These are phyloP conservation scores for Claviceps sp. DNA, from an alignment of 2,329 filamentous ascomycete genomes.

Conservation along the genomic window DNA sequence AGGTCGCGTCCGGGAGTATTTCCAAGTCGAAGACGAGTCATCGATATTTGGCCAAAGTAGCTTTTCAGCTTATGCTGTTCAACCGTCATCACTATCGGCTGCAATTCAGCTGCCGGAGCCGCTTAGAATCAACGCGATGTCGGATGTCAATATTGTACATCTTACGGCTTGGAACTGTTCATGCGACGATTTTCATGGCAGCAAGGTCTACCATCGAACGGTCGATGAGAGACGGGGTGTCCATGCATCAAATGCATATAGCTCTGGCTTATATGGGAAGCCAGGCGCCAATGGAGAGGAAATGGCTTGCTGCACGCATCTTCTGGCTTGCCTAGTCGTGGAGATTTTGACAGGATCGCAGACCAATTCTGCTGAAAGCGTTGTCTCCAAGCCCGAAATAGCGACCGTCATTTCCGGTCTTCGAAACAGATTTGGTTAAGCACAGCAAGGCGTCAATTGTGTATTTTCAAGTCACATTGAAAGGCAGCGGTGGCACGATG, in stretches of 20 bases:
- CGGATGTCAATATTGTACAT: slow-evolving; percentile 52
- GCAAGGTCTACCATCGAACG: slow-evolving; percentile 19
- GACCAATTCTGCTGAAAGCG: slow-evolving; percentile 40
- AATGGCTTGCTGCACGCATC: slow-evolving; percentile 67
- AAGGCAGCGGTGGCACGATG: background rate
- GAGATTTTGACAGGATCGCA: slow-evolving; percentile 50
- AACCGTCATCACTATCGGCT: slow-evolving; percentile 39
- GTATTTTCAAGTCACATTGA: background rate
- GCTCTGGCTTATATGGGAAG: background rate
- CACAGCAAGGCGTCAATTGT: background rate
- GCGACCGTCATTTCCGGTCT: slow-evolving; percentile 49
- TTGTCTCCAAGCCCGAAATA: slow-evolving; percentile 50
- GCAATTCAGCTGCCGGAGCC: slow-evolving; percentile 6
- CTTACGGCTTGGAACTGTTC: slow-evolving; percentile 74
- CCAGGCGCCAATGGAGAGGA: slow-evolving; percentile 12
- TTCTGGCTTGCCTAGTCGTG: slow-evolving; percentile 69
- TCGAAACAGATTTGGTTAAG: background rate
- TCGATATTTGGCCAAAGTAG: background rate
- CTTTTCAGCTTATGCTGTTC: slow-evolving; percentile 44
- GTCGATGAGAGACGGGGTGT: slow-evolving; percentile 11
- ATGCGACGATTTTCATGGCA: slow-evolving; percentile 71
- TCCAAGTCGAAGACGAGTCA: background rate
- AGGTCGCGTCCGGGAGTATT: background rate
- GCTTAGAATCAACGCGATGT: slow-evolving; percentile 1
- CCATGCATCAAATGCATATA: background rate